These are phyloP conservation scores for Fusarium sp. DNA, from an alignment of 2,329 filamentous ascomycete species.

Conservation along the genomic window DNA sequence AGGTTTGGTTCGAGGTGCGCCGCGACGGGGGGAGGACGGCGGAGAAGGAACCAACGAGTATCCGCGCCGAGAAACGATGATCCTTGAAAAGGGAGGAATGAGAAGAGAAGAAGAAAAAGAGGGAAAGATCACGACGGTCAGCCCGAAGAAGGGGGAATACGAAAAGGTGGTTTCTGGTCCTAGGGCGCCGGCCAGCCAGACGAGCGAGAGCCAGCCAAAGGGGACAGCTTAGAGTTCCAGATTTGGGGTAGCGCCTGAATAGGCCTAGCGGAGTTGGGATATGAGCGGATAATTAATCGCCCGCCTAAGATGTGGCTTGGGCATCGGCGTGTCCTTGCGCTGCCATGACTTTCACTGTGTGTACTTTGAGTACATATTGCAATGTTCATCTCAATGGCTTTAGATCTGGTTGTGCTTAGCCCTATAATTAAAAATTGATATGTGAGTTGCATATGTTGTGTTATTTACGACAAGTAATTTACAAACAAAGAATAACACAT, in stretches of 20 bases:
- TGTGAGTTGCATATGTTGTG: not conserved
- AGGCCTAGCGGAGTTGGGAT: conserved; percentile 29
- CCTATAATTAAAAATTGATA: not conserved
- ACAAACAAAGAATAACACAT: not conserved
- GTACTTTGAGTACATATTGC: not conserved
- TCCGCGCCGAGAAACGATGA: conserved; percentile 1
- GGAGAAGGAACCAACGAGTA: conserved; percentile 1
- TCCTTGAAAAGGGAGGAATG: not conserved
- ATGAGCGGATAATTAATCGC: conserved; percentile 19
- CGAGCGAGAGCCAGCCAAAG: conserved; percentile 33
- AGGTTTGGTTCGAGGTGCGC: conserved; percentile 21
- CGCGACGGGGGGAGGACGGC: conserved; percentile 18
- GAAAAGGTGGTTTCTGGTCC: conserved; percentile 35
- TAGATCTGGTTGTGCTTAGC: not conserved
- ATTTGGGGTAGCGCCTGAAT: conserved; percentile 26
- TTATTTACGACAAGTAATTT: not conserved
- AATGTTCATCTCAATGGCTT: not conserved
- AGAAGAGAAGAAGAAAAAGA: conserved; percentile 11
- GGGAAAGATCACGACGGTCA: conserved; percentile 24
- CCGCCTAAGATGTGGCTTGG: conserved; percentile 18
- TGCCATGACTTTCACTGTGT: not conserved
- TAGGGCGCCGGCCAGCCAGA: conserved; percentile 28
- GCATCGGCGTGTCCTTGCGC: not conserved
- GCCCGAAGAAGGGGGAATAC: conserved; percentile 38
- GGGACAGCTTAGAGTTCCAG: conserved; percentile 42